Conservation (phyloP, 495 filamentous ascomycete species). For the Aspergillus ostianus region DNA sequence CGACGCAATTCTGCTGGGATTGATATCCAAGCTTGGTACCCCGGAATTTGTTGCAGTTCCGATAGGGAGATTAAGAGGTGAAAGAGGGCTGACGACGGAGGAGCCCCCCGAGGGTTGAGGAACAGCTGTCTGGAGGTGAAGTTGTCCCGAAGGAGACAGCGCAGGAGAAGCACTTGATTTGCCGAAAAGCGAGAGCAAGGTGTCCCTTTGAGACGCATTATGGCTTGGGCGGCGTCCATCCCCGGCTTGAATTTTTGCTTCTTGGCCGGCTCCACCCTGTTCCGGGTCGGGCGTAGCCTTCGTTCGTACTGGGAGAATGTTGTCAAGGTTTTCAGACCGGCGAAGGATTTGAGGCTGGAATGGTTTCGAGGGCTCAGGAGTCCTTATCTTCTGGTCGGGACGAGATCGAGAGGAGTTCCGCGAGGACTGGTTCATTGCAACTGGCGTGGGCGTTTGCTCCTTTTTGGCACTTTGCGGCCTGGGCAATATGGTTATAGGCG, state of each 20-base stretch:
- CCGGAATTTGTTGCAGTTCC: slow-evolving; percentile 44
- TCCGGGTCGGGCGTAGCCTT: slow-evolving; percentile 19
- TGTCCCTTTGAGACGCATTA: slow-evolving; percentile 61
- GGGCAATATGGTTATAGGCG: slow-evolving; percentile 45
- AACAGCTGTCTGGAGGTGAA: slow-evolving; percentile 25
- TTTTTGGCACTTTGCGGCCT: slow-evolving; percentile 39
- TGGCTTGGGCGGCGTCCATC: slow-evolving; percentile 46
- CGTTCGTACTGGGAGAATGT: slow-evolving; percentile 20
- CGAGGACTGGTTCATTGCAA: slow-evolving; percentile 12
- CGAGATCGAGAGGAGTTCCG: slow-evolving; percentile 19
- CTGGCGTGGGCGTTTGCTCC: slow-evolving; percentile 23
- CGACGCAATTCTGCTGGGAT: slow-evolving; percentile 51
- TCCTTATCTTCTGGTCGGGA: slow-evolving; percentile 17
- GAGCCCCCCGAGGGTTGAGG: slow-evolving; percentile 25
- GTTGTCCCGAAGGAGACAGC: slow-evolving; percentile 17
- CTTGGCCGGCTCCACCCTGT: slow-evolving; percentile 3
- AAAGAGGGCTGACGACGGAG: slow-evolving; percentile 49
- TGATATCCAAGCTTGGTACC: slow-evolving; percentile 48
- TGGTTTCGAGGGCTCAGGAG: slow-evolving; percentile 38
- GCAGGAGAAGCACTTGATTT: slow-evolving; percentile 45
- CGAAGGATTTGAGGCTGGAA: slow-evolving; percentile 63
- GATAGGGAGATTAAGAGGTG: slow-evolving; percentile 31
- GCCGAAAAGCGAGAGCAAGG: slow-evolving; percentile 70
- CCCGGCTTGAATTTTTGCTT: slow-evolving; percentile 13
- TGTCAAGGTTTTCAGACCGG: slow-evolving; percentile 43